Evolutionary conservation across 2,329 filamentous ascomycete genomes (phyloP).

Genomic region (Diaporthe longicolla): DNA sequence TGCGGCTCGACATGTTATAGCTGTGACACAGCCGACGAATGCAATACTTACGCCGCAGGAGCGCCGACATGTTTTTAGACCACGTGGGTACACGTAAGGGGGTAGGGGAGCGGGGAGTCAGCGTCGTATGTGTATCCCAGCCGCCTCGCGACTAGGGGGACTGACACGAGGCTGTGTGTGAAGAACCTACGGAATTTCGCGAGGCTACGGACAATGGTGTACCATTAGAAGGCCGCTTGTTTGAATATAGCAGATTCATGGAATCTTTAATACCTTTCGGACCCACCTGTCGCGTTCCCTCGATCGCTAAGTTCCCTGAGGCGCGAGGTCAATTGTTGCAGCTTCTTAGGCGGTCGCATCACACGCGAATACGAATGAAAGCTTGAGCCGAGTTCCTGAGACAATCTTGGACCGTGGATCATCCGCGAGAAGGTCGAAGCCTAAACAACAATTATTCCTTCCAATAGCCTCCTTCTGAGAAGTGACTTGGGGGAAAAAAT

Average conservation of each 20-base stretch:
- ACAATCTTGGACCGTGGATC: constrained; percentile 15
- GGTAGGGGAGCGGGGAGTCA: background rate
- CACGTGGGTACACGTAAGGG: too few species aligned
- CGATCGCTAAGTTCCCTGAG: background rate
- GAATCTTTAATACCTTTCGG: too few species aligned
- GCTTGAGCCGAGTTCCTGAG: background rate
- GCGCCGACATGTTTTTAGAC: background rate
- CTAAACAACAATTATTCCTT: background rate
- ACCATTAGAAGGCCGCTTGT: background rate
- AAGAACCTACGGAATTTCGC: background rate
- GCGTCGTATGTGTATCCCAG: background rate
- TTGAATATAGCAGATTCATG: background rate
- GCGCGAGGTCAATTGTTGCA: background rate
- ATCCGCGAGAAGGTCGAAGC: background rate
- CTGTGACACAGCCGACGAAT: background rate
- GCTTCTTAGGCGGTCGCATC: background rate
- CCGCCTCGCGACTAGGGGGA: background rate
- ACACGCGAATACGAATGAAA: background rate
- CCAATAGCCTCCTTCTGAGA: background rate
- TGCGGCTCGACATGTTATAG: constrained; percentile 19
- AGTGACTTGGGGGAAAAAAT: background rate
- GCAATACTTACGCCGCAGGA: background rate
- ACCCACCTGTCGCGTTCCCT: background rate
- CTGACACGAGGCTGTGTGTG: background rate
- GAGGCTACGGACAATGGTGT: background rate